Percentiles rank a stretch among this genome's conserved stretches.
Evolutionary conservation across 805 yeast species (phyloP).

Genomic region (Candida odintsovae): DNA sequence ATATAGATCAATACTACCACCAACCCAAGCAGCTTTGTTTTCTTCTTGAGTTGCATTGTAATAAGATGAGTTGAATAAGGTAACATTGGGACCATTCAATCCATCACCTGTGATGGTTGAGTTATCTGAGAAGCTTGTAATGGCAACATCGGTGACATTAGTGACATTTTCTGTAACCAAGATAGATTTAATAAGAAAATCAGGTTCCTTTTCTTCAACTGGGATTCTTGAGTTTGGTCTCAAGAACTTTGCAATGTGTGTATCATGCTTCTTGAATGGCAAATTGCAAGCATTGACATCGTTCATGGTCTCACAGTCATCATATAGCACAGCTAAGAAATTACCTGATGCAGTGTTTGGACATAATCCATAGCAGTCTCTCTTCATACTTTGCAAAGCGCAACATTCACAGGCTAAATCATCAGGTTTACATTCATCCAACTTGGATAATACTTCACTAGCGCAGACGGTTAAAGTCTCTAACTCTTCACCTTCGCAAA

Average conservation of each 20-base stretch:
- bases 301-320: constrained; percentile 40
- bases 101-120: neutral
- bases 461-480: constrained; percentile 39
- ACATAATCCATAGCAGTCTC: constrained; percentile 42
- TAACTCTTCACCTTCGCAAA: constrained; percentile 40
- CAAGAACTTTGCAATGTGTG: constrained; percentile 24
- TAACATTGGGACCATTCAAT: neutral
- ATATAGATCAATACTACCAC: neutral
- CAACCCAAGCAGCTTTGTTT: constrained; percentile 1
- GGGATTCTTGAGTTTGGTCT: constrained; percentile 22
- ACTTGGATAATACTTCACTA: constrained; percentile 37
- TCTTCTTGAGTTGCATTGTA: constrained; percentile 5
- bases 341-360: constrained; percentile 41
- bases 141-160: constrained; percentile 2
- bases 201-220: constrained; percentile 23
- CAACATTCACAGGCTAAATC: constrained; percentile 54
- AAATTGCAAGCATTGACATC: constrained; percentile 46
- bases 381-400: constrained; percentile 43
- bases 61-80: neutral
- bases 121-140: constrained; percentile 1
- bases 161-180: constrained; percentile 13
- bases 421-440: constrained; percentile 46
- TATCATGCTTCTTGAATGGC: constrained; percentile 41
- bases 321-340: constrained; percentile 38
- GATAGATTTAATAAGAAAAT: constrained; percentile 16